Evolutionary conservation across 345 rosid genomes (phyloP), one percentile per base, ranked within the genome.

Genomic region (Gossypium arboreum): DNA sequence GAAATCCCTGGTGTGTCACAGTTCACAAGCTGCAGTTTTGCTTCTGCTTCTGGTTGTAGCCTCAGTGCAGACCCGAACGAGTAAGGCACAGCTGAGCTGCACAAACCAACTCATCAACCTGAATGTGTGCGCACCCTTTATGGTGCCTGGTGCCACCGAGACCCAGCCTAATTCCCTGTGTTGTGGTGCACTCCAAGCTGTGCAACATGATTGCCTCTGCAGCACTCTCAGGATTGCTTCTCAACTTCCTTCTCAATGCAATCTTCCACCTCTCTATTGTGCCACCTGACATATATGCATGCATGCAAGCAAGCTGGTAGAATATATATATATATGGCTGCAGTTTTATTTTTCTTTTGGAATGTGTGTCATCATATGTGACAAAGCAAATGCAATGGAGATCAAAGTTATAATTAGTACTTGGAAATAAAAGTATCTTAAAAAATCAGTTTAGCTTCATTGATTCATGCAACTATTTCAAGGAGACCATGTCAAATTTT

Each of bases 201-300:
- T 94, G 17, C 83, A 86, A 4, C 83, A 71, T 15, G 92, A 89
- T 74, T 94, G 97, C 77, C 79, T 94, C 73, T 92, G 98, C 87
- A 91, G 65, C 94, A 91, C 98, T 48, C 73, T 94, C 54, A 87
- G 89, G 63, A 84, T 94, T 51, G 91, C 92, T 0, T 78, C 92
- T 51, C 87, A 86, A 56, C 94, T 94, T 72, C 97, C 98, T 48
- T 72, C 85, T 58, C 88, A 76, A 10, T 92, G 98, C 89, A 87
- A 75, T 75, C 71, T 92, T 73, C 90, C 94, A 24, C 52, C 94
- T 15, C 77, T 88, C 78, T 50, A 81, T 4, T 94, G 98, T n/a
- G 73, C 76, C 50, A 78, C 59, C 84, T 85, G 82, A 78, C 24
- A 34, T 34, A 34, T 34, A 34, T 34, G 39, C 6, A 34, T 34